phyloP scores from a whole-genome alignment of 1,284 basidiomycete species.

The Trichosporon inkin region DNA sequence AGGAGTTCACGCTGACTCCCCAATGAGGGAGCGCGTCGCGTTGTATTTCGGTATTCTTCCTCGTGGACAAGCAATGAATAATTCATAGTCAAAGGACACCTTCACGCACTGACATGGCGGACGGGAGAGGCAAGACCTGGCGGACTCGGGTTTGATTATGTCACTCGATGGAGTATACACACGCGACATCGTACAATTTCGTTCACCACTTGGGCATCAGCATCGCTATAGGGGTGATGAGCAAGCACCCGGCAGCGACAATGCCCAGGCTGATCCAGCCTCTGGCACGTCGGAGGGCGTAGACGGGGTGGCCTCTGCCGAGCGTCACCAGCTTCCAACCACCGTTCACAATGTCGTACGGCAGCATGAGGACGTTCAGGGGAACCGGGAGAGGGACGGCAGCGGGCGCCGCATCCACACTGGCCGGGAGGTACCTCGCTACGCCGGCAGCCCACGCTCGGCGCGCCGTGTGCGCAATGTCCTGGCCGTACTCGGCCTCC shows the following conservation, averaged over 20 bases:
- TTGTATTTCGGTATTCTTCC: neutral
- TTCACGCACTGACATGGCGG: neutral
- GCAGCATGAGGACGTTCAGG: constrained; percentile 27
- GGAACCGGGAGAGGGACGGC: constrained; percentile 21
- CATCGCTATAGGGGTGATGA: constrained; percentile 16
- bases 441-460: constrained; percentile 23
- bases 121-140: no score
- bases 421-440: constrained; percentile 20
- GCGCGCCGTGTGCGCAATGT: constrained; percentile 17
- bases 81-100: neutral
- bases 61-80: neutral
- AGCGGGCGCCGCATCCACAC: constrained; percentile 14
- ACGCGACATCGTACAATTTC: neutral
- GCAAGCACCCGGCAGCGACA: constrained; percentile 16
- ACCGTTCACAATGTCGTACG: constrained; percentile 20
- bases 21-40: neutral
- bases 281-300: constrained; percentile 15
- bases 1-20: constrained; percentile 11
- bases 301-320: constrained; percentile 14
- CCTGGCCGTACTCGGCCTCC: constrained; percentile 25
- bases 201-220: constrained; percentile 17
- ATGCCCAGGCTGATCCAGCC: constrained; percentile 22
- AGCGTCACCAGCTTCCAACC: constrained; percentile 7
- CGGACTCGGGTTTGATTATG: neutral
- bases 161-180: neutral